Evolutionary conservation across 1,284 basidiomycete species (phyloP).

Genomic region (Puccinia novopanici): DNA sequence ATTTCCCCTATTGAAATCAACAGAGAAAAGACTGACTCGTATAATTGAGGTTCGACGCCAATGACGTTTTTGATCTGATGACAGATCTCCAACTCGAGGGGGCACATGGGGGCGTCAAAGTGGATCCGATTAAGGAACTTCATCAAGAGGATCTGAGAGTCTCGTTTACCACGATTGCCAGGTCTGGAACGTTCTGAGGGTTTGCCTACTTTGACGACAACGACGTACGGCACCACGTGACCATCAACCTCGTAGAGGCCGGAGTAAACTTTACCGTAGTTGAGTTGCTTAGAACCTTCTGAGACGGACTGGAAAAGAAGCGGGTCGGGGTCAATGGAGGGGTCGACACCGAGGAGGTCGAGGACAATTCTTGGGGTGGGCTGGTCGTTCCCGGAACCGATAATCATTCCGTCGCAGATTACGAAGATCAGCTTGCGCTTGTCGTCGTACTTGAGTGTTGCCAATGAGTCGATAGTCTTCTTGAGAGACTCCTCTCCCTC

Average conservation of each 20-base stretch:
- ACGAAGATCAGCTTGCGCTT: constrained; percentile 92
- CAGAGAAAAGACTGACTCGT: constrained; percentile 73
- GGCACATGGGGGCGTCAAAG: constrained; percentile 94
- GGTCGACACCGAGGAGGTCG: constrained; percentile 91
- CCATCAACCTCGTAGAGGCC: constrained; percentile 91
- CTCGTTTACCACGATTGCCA: constrained; percentile 94
- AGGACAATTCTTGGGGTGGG: constrained; percentile 84
- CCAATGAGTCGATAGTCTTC: constrained; percentile 91
- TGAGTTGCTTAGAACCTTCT: constrained; percentile 92
- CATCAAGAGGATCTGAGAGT: constrained; percentile 94
- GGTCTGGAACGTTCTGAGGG: constrained; percentile 88
- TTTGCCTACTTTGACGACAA: constrained; percentile 95
- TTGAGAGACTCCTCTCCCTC: constrained; percentile 86
- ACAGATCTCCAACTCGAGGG: constrained; percentile 93
- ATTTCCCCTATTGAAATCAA: neutral
- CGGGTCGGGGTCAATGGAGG: constrained; percentile 89
- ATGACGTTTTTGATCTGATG: constrained; percentile 99
- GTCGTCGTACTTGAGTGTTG: constrained; percentile 93
- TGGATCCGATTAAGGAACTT: constrained; percentile 97
- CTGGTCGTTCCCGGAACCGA: constrained; percentile 89
- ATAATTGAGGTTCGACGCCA: constrained; percentile 96
- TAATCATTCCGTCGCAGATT: constrained; percentile 98
- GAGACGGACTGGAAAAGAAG: constrained; percentile 90
- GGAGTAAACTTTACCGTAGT: constrained; percentile 97
- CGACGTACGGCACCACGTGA: constrained; percentile 93